Evolutionary conservation across 2,329 filamentous ascomycete species (phyloP).

Genomic region (Fusarium ramigenum): DNA sequence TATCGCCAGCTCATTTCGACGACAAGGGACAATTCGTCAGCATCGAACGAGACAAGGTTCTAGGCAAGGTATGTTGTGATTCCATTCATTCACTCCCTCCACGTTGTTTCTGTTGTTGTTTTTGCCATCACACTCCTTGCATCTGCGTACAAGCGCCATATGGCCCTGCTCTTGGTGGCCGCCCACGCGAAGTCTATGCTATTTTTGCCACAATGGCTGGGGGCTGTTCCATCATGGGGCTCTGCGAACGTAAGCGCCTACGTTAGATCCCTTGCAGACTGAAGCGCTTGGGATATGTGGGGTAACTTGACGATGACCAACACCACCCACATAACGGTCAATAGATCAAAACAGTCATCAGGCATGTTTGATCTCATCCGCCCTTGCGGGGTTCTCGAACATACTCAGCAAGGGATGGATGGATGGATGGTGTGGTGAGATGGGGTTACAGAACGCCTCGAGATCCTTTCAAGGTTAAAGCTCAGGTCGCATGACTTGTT

Average conservation of each 20-base stretch:
- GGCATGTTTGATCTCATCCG: slow-evolving; percentile 29
- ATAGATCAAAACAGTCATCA: slow-evolving; percentile 13
- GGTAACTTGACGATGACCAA: slow-evolving; percentile 31
- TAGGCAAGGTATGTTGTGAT: slow-evolving; percentile 73
- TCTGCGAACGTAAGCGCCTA: slow-evolving; percentile 40
- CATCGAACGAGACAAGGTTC: slow-evolving; percentile 86
- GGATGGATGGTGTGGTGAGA: slow-evolving; percentile 7
- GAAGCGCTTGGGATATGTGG: slow-evolving; percentile 38
- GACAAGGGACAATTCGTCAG: slow-evolving; percentile 85
- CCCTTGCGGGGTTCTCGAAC: slow-evolving; percentile 20
- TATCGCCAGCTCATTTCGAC: slow-evolving; percentile 83
- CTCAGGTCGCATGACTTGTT: slow-evolving; percentile 31
- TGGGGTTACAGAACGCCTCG: slow-evolving; percentile 15
- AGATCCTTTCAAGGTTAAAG: slow-evolving; percentile 25
- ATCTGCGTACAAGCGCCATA: slow-evolving; percentile 27
- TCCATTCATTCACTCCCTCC: slow-evolving; percentile 31
- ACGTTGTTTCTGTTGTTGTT: slow-evolving; percentile 27
- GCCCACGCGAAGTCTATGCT: slow-evolving; percentile 26
- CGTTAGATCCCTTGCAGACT: slow-evolving; percentile 34
- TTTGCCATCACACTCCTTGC: slow-evolving; percentile 29
- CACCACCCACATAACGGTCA: slow-evolving; percentile 28
- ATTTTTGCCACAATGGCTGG: slow-evolving; percentile 38
- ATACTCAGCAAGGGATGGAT: slow-evolving; percentile 12
- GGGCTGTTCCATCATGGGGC: slow-evolving; percentile 30
- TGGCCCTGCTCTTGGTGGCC: slow-evolving; percentile 11